Evolutionary conservation across 2,329 filamentous ascomycete genomes (phyloP), one percentile per base, ranked within the genome.

Genomic region (Cladosporium austrohemisphaericum): DNA sequence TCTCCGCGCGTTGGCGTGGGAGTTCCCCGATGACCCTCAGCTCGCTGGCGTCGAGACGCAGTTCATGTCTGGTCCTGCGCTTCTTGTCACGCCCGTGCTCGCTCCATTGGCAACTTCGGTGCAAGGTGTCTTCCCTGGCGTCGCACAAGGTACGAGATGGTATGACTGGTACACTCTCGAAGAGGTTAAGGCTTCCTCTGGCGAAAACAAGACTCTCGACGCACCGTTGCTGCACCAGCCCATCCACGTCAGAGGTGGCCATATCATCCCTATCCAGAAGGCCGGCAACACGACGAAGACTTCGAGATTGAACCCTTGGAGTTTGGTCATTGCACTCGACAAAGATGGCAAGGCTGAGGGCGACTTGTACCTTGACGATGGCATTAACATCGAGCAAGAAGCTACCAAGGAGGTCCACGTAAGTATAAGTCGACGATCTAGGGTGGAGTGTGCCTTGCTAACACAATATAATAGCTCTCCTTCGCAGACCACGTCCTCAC

Each of bases 141-240:
- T 60, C 6, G 57, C 44, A 0, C 29, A 50, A 4, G 59, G 57
- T n/a, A 57, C 53, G 1, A 52, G 56, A 3, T 63, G 59, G 58
- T 63, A 63, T 28, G 60, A 63, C 40, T 58, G 56, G 55, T 63
- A 61, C 41, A 57, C 57, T 3, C 49, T 61, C 1, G 22, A 56
- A 8, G 54, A 53, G 13, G 41, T 57, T 5, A 14, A 57, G 5
- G 58, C 48, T 2, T 50, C 45, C 4, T 31, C 60, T 3, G 55
- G 55, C 7, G 57, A 60, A 53, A 60, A 62, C 36, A 58, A 54
- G 50, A 61, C 59, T 3, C 14, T 60, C 11, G 44, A 50, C 2
- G 59, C 60, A 9, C 60, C 59, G 11, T 41, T 62, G 9, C 47
- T 47, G 32, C 57, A 61, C 41, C 52, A 58, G 22, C 54, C 57